Evolutionary conservation across 139 green algal genomes (phyloP), one percentile per base, ranked within the genome.

Genomic region (Monoraphidium neglectum): DNA sequence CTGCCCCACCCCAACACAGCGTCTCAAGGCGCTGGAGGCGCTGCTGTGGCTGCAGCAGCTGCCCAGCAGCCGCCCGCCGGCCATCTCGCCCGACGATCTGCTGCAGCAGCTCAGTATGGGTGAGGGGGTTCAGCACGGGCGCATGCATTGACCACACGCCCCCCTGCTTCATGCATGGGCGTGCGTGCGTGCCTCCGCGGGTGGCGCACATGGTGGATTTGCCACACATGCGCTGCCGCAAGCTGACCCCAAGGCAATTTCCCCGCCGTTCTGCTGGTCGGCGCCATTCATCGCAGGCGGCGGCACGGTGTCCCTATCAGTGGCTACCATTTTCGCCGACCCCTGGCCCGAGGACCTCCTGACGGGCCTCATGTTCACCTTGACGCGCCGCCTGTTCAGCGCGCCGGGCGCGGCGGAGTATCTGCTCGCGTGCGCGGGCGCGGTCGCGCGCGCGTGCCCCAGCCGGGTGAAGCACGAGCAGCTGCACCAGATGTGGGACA

Each of bases 291-390:
- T 3, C 65, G 54, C 74, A 74, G 77, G 84, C 59, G 84, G 84
- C 40, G 72, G 77, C 37, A 74, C 76, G 3, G 72, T 80, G 15
- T 68, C 76, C 16, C 46, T 54, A 23, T 38, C 79, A 8, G 72
- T 79, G 3, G 47, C 56, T 4, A 71, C 79, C 30, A 77, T 90
- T 57, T 90, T 90, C 57, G 82, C 82, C 13, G 85, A 90, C 85
- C 85, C 85, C 46, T 92, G 89, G 85, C 78, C 90, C 0, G 77
- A 85, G 32, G 82, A 90, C 64, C 81, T 87, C 21, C 26, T 89
- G 3, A 60, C 80, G 15, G 66, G 71, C 24, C 85, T 90, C 71
- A 63, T 91, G 66, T 72, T 84, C 37, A 38, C 70, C 5, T 59
- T 94, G 23, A 71, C 78, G 8, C 74, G 83, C 10, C 77, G 86